These are phyloP conservation scores for Pleurotus tuber-regium DNA, from an alignment of 768 basidiomycete genomes.

Conservation along the genomic window DNA sequence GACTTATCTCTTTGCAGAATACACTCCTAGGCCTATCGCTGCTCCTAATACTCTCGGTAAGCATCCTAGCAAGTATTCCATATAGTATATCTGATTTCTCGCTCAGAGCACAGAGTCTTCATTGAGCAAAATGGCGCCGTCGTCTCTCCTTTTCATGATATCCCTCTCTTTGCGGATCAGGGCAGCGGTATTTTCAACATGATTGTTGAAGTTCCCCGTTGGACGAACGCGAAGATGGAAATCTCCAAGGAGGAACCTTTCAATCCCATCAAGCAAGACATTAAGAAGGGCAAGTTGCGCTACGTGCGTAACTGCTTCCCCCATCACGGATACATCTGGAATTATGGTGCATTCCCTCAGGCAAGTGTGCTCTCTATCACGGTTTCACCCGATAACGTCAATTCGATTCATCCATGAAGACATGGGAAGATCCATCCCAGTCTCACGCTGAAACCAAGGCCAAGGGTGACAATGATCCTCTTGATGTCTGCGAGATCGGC, in stretches of 20 bases:
- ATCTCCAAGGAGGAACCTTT: constrained; percentile 98
- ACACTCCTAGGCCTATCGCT: constrained; percentile 75
- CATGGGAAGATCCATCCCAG: constrained; percentile 93
- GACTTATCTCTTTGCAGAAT: constrained; percentile 41
- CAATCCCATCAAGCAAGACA: constrained; percentile 99
- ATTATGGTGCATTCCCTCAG: constrained; percentile 99
- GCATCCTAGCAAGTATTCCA: constrained; percentile 20
- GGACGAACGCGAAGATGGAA: constrained; percentile 99
- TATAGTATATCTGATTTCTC: constrained; percentile 19
- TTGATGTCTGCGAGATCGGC: constrained; percentile 99
- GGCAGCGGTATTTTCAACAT: constrained; percentile 96
- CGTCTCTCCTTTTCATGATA: constrained; percentile 90
- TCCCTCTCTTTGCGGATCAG: constrained; percentile 97
- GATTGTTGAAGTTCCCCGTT: constrained; percentile 97
- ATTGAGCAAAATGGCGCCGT: constrained; percentile 87
- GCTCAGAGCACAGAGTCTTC: constrained; percentile 89
- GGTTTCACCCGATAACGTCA: not conserved
- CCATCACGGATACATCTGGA: constrained; percentile 99
- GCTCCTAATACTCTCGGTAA: constrained; percentile 93
- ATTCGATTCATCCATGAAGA: constrained; percentile 44
- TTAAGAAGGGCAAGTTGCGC: constrained; percentile 94
- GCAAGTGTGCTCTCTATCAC: constrained; percentile 35
- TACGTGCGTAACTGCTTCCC: constrained; percentile 99
- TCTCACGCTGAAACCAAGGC: constrained; percentile 97
- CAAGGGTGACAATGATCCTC: constrained; percentile 97